Conservation (phyloP, 2,329 filamentous ascomycete species). For the Neofusicoccum sp. region DNA sequence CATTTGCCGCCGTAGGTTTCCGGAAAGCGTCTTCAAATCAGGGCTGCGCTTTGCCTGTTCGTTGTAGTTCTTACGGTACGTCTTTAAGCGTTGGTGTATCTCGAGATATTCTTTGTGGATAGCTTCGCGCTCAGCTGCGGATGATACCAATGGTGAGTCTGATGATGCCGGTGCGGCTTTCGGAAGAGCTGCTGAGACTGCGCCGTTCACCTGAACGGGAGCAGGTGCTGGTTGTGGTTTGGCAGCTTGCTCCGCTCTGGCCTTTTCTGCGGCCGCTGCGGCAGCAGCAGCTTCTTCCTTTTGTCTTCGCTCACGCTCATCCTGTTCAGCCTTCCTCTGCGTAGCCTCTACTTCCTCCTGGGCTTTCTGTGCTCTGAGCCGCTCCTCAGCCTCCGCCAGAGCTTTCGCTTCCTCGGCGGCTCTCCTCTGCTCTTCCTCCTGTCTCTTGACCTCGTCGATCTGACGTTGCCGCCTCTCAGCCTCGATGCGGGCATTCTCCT, state of each 20-base stretch:
- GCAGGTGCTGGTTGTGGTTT: slow-evolving; percentile 22
- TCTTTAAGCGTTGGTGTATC: slow-evolving; percentile 40
- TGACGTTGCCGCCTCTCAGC: slow-evolving; percentile 37
- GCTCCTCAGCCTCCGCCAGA: slow-evolving; percentile 35
- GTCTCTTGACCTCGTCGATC: slow-evolving; percentile 36
- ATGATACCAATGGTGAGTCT: slow-evolving; percentile 3
- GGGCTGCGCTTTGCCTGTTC: slow-evolving; percentile 30
- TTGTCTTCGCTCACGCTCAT: slow-evolving; percentile 27
- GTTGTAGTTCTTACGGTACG: slow-evolving; percentile 36
- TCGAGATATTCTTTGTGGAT: slow-evolving; percentile 39
- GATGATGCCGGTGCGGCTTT: neutral
- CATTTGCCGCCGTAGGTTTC: slow-evolving; percentile 37
- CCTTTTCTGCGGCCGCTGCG: slow-evolving; percentile 26
- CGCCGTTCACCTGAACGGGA: neutral
- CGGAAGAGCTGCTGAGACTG: slow-evolving; percentile 1
- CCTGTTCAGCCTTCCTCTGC: slow-evolving; percentile 27
- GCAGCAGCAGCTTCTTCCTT: slow-evolving; percentile 25
- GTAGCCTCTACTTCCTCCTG: slow-evolving; percentile 26
- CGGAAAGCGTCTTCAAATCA: slow-evolving; percentile 32
- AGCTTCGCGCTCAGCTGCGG: slow-evolving; percentile 27
- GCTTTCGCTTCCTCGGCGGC: slow-evolving; percentile 26
- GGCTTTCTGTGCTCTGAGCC: slow-evolving; percentile 34
- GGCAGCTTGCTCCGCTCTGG: slow-evolving; percentile 31
- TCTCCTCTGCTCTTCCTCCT: slow-evolving; percentile 37
- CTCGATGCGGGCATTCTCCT: slow-evolving; percentile 47